A percentile compares a stretch with the other conserved stretches of the same genome.
Evolutionary conservation across 306 rosid genomes (phyloP).

Genomic region (Acmispon strigosus): DNA sequence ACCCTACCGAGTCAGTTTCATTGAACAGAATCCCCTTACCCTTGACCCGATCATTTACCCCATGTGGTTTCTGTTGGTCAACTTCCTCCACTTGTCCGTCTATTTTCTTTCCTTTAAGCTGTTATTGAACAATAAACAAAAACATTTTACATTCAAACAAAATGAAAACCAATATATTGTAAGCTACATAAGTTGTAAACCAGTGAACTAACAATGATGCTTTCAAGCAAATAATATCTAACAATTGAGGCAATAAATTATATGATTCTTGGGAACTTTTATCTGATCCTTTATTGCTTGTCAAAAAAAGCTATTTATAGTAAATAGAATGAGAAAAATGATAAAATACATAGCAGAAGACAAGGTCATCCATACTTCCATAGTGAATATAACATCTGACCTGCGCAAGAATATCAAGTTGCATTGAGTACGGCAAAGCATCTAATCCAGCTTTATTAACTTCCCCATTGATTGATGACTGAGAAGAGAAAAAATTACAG

Average conservation of each 20-base stretch:
- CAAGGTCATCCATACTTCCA: neutral
- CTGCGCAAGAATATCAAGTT: slow-evolving; percentile 79
- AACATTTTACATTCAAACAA: slow-evolving; percentile 3
- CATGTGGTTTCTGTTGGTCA: slow-evolving; percentile 20
- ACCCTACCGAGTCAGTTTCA: slow-evolving; percentile 21
- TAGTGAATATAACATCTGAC: slow-evolving; percentile 28
- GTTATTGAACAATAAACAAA: slow-evolving; percentile 15
- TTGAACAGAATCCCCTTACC: slow-evolving; percentile 30
- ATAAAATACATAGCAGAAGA: neutral
- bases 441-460: slow-evolving; percentile 78
- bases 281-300: slow-evolving; percentile 6
- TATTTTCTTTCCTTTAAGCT: slow-evolving; percentile 43
- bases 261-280: neutral
- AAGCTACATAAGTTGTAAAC: neutral
- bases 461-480: slow-evolving; percentile 55
- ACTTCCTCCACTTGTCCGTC: slow-evolving; percentile 21
- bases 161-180: neutral
- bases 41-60: slow-evolving; percentile 20
- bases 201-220: neutral
- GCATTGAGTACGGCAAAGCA: slow-evolving; percentile 87
- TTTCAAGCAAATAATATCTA: neutral
- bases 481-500: slow-evolving; percentile 23
- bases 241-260: neutral
- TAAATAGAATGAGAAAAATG: neutral
- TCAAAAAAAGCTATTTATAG: neutral